phyloP scores from a whole-genome alignment of 164 flowering plant genomes.

The Aristolochia fimbriata region DNA sequence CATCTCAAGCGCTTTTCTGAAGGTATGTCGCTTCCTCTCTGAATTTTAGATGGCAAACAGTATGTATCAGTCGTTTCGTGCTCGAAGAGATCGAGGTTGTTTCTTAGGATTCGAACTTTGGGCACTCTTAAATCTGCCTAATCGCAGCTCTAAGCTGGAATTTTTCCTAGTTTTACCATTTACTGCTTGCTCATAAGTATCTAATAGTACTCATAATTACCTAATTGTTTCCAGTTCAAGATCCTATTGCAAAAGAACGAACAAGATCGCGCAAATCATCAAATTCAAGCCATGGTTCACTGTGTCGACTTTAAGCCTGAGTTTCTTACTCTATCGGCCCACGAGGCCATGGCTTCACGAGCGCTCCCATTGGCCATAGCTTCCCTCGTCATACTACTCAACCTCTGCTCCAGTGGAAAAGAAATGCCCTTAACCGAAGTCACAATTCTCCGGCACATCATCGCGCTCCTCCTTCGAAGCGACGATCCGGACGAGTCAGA shows the following conservation, averaged over 20 bases:
- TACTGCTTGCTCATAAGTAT: too few relatives aligned
- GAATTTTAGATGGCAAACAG: not conserved
- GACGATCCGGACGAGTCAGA: slow-evolving; percentile 35
- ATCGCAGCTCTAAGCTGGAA: too few relatives aligned
- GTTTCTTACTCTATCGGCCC: slow-evolving; percentile 80
- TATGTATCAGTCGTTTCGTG: not conserved
- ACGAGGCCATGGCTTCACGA: slow-evolving; percentile 80
- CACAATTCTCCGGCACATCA: slow-evolving; percentile 53
- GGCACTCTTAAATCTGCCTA: too few relatives aligned
- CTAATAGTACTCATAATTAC: too few relatives aligned
- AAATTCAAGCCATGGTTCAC: slow-evolving; percentile 62
- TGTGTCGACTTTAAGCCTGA: slow-evolving; percentile 85
- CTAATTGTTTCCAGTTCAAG: slow-evolving; percentile 52
- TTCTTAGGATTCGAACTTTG: too few relatives aligned
- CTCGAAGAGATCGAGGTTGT: too few relatives aligned
- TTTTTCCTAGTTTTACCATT: too few relatives aligned
- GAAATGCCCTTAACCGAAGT: slow-evolving; percentile 62
- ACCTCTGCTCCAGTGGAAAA: slow-evolving; percentile 48
- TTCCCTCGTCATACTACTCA: slow-evolving; percentile 52
- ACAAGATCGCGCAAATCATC: slow-evolving; percentile 39
- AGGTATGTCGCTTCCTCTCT: slow-evolving; percentile 38
- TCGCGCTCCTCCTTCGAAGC: slow-evolving; percentile 49
- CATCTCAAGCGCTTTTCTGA: slow-evolving; percentile 65
- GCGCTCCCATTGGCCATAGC: slow-evolving; percentile 77
- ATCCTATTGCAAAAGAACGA: slow-evolving; percentile 71